A percentile compares a stretch with the other conserved stretches of the same genome.
Conservation (phyloP, 192 early-diverging fungal genomes). For the Coemansia sp. region DNA sequence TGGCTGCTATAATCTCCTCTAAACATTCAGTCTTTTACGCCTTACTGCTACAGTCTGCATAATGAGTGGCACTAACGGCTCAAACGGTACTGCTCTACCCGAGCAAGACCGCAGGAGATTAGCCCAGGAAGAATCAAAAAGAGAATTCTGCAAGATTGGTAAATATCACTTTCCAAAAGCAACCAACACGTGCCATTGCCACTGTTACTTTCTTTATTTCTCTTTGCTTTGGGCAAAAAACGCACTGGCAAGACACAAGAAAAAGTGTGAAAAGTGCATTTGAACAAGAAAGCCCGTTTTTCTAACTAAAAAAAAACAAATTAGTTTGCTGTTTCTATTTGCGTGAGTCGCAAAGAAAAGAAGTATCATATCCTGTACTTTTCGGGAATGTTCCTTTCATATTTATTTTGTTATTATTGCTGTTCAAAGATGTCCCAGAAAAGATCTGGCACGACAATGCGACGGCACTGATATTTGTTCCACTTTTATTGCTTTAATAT, state of each 20-base stretch:
- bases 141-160: constrained; percentile 41
- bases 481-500: no score
- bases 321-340: no score
- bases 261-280: no score
- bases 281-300: no score
- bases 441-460: no score
- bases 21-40: background rate
- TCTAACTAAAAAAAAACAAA: no score
- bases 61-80: constrained; percentile 1
- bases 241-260: no score
- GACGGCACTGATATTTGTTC: no score
- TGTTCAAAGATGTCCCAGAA: background rate
- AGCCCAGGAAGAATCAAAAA: constrained; percentile 39
- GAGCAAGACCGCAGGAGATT: constrained; percentile 34
- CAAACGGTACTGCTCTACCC: constrained; percentile 2
- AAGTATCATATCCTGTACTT: no score
- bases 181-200: background rate
- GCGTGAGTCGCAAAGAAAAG: no score
- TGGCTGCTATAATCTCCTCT: constrained; percentile 6
- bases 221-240: no score
- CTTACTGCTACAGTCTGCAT: background rate
- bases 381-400: background rate
- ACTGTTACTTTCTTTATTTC: no score
- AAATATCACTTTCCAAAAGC: constrained; percentile 23
- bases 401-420: background rate